Percentiles rank a stretch among this genome's conserved stretches.
phyloP scores from a whole-genome alignment of 208 protist genomes.

The Angomonas ambiguus region DNA sequence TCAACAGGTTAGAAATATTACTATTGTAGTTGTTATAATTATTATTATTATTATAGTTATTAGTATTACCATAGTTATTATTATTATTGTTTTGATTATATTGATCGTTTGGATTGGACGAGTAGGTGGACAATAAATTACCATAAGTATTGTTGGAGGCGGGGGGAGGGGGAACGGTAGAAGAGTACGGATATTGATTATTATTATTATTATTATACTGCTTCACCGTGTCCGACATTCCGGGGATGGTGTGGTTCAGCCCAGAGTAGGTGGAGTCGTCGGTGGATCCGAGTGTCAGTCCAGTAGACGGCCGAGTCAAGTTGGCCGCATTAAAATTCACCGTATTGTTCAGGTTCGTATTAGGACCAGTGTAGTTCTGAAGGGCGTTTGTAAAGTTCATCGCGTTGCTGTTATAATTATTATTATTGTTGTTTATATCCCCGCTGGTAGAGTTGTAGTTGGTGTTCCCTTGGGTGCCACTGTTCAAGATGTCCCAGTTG shows the following conservation, averaged over 20 bases:
- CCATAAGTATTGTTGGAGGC: not conserved
- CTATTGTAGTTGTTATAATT: no score
- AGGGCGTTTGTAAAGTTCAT: not conserved
- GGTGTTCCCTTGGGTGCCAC: no score
- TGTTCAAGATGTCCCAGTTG: no score
- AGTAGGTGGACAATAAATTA: not conserved
- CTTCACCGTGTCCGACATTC: not conserved
- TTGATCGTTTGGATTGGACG: not conserved
- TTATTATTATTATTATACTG: constrained; percentile 4
- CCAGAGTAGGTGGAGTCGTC: not conserved
- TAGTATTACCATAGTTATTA: not conserved
- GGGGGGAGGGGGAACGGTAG: not conserved
- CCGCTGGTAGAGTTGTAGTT: constrained; percentile 1
- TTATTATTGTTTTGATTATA: not conserved
- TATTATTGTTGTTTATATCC: constrained; percentile 8
- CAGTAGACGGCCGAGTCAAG: no score
- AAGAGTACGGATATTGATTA: not conserved
- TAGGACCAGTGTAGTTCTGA: not conserved
- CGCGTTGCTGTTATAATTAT: constrained; percentile 4
- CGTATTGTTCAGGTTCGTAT: not conserved
- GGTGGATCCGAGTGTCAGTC: not conserved
- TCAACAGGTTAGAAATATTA: no score
- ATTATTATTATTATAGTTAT: constrained; percentile 5
- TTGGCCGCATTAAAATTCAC: not conserved
- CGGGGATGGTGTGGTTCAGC: not conserved